phyloP scores from a whole-genome alignment of 2,329 filamentous ascomycete species.

The Juglanconis sp. region DNA sequence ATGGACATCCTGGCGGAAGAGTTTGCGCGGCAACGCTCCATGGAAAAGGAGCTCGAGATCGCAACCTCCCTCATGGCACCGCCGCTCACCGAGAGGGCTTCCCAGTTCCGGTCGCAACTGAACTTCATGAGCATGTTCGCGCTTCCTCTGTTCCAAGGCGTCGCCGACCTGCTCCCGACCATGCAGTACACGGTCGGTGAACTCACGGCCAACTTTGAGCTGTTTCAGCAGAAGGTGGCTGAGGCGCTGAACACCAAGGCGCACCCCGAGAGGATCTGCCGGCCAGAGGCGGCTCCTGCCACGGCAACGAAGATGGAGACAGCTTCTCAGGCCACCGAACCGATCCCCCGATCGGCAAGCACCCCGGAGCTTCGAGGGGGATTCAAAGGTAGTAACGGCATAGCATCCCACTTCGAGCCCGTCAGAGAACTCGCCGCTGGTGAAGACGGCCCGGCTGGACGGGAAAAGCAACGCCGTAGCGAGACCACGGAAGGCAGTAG shows the following conservation, averaged over 20 bases:
- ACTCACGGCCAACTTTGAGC: conserved; percentile 69
- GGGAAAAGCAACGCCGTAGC: conserved; percentile 52
- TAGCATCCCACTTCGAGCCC: conserved; percentile 41
- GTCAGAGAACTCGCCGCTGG: conserved; percentile 45
- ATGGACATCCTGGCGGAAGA: conserved; percentile 93
- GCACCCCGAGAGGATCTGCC: conserved; percentile 32
- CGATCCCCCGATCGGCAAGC: conserved; percentile 29
- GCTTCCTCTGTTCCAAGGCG: conserved; percentile 82
- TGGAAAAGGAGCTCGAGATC: conserved; percentile 86
- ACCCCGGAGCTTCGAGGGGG: conserved; percentile 31
- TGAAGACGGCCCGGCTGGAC: conserved; percentile 38
- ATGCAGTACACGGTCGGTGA: conserved; percentile 84
- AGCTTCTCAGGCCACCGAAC: conserved; percentile 18
- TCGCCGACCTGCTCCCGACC: conserved; percentile 79
- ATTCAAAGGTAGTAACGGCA: conserved; percentile 43
- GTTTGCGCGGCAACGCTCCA: conserved; percentile 86
- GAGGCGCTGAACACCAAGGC: conserved; percentile 54
- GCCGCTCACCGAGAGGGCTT: conserved; percentile 78
- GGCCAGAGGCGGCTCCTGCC: not conserved
- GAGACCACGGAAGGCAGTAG: conserved; percentile 61
- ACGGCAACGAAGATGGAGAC: not conserved
- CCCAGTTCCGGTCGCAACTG: conserved; percentile 83
- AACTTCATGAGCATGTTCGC: conserved; percentile 97
- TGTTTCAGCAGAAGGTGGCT: conserved; percentile 68
- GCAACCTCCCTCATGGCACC: conserved; percentile 82